Evolutionary conservation across 805 yeast species (phyloP), one percentile per base, ranked within the genome.

Genomic region (Candida ortonii): DNA sequence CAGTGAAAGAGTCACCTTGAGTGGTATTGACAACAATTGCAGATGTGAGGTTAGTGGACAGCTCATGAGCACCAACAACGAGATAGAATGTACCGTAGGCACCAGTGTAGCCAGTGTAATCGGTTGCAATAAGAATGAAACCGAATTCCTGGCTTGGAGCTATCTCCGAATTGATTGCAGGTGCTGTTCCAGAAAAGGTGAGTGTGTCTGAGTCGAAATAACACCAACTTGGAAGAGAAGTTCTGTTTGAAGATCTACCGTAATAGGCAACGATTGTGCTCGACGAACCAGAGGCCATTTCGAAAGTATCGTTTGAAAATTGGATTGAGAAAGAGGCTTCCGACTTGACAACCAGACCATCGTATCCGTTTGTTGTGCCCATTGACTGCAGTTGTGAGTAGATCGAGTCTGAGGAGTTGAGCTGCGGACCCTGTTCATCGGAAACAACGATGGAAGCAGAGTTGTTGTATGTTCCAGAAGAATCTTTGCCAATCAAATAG

Each of bases 191-290:
- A 26, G 77, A 68, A 59, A 88, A 90, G 14, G 84, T 72, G 44
- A 86, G 64, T 23, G 68, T 66, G 35, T 65, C 64, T 5, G 71
- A 50, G 52, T 87, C 80, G 54, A 90, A 93, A 34, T 63, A 60
- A 33, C 87, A 65, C 97, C 98, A 93, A 53, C 77, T 81, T 23
- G 98, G 98, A 36, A 93, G 68, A 3, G 98, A 90, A 1, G 95
- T 74, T 54, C 89, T 76, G 57, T 85, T 87, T 10, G 69, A 62
- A n/a, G 89, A 77, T 44, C 83, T 73, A 14, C 96, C 96, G 53
- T 85, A 84, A 62, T 83, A 86, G 7, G 80, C 79, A 12, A 72
- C 67, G 20, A 83, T 74, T 2, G 66, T 52, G 35, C 73, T 61
- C 18, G 66, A 61, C 3, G 80, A 71, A 28, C 64, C 62, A 4